phyloP scores from a whole-genome alignment of 129 eudicot genomes.

The Arctium lappa region DNA sequence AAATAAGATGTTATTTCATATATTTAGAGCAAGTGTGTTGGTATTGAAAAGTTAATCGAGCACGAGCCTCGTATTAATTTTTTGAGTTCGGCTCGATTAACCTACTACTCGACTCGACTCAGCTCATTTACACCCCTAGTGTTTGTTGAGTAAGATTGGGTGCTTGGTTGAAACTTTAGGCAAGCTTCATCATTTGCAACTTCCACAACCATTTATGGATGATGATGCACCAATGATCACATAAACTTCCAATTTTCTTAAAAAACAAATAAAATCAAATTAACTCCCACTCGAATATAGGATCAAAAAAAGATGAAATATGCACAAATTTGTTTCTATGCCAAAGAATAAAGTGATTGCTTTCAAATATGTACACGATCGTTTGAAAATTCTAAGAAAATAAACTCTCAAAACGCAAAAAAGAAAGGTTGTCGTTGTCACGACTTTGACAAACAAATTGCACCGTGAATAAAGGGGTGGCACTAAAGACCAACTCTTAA shows the following conservation, averaged over 20 bases:
- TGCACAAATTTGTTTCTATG: neutral
- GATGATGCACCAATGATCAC: neutral
- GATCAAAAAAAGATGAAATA: no score
- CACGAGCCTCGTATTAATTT: no score
- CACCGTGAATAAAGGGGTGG: neutral
- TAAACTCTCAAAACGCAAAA: neutral
- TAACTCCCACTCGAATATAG: no score
- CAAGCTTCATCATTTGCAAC: neutral
- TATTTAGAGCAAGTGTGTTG: no score
- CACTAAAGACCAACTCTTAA: neutral
- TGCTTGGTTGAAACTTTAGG: neutral
- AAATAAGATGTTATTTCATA: no score
- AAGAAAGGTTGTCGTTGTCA: neutral
- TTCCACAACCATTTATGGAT: neutral
- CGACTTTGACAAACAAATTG: neutral
- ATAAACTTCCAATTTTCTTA: no score
- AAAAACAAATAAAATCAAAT: no score
- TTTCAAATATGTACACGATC: neutral
- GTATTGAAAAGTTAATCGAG: no score
- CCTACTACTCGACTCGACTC: no score
- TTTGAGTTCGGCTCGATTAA: no score
- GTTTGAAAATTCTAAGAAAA: neutral
- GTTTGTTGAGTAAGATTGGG: neutral
- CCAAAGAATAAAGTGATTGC: neutral
- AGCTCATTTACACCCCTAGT: no score